A percentile compares a stretch with the other conserved stretches of the same genome.
Evolutionary conservation across 2,329 filamentous ascomycete species (phyloP).

Genomic region (Claviceps sp.): DNA sequence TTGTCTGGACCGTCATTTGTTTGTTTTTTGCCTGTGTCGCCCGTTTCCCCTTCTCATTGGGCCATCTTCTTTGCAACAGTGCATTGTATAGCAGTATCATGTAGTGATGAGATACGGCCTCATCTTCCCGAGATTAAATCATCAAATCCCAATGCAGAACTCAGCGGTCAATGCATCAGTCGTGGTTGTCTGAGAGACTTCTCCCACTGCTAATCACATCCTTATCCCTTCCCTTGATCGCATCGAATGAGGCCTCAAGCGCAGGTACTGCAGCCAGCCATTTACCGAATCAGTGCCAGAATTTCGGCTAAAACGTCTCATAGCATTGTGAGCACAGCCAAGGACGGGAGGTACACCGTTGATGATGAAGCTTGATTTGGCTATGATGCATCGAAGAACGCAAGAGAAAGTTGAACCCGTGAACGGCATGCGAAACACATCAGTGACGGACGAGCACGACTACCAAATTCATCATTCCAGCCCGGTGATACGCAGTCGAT

Average conservation of each 20-base stretch:
- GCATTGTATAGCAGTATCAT: background rate
- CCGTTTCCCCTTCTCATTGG: background rate
- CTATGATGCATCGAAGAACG: too few relatives aligned
- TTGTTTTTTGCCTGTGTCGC: background rate
- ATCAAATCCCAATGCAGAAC: conserved; percentile 5
- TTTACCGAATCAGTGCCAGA: conserved; percentile 13
- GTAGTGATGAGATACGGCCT: background rate
- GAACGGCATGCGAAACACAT: background rate
- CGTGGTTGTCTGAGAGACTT: conserved; percentile 30
- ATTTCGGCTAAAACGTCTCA: background rate
- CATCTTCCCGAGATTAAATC: background rate
- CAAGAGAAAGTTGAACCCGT: background rate
- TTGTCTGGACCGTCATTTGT: too few relatives aligned
- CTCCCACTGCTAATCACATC: conserved; percentile 29
- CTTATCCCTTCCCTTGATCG: conserved; percentile 34
- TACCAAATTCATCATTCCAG: conserved; percentile 23
- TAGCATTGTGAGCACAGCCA: background rate
- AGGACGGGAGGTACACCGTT: too few relatives aligned
- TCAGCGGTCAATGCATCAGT: conserved; percentile 29
- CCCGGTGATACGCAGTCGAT: conserved; percentile 29
- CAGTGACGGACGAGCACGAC: conserved; percentile 10
- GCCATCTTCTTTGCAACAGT: background rate
- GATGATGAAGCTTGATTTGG: too few relatives aligned
- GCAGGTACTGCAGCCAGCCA: conserved; percentile 26
- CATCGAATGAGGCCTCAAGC: conserved; percentile 32